Evolutionary conservation across 345 rosid species (phyloP).

Genomic region (Eucalyptus decipiens): DNA sequence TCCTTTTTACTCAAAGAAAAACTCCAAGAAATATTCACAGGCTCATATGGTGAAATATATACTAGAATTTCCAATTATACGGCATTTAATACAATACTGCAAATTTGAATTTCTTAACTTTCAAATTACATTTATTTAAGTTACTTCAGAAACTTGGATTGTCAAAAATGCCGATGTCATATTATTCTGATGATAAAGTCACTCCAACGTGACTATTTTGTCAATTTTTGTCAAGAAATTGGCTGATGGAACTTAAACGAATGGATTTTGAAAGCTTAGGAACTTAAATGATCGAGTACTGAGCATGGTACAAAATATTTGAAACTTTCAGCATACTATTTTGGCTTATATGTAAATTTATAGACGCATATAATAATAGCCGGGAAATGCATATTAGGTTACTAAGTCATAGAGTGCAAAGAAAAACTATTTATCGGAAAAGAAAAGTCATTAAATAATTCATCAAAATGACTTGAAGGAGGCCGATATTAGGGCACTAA

Average conservation of each 20-base stretch:
- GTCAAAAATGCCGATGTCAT: background rate
- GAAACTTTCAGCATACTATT: background rate
- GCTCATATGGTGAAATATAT: background rate
- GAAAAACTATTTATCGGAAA: background rate
- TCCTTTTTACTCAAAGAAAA: background rate
- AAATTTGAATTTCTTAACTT: background rate
- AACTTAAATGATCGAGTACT: background rate
- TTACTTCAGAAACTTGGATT: background rate
- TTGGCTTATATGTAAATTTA: background rate
- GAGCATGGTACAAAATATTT: background rate
- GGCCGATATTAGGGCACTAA: background rate
- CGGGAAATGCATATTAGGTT: background rate
- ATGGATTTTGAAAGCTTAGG: background rate
- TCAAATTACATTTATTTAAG: background rate
- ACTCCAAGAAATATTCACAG: background rate
- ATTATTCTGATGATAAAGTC: background rate
- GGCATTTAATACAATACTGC: rapidly evolving
- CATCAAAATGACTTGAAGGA: background rate
- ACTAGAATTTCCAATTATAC: background rate
- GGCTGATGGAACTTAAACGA: background rate
- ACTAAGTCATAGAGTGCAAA: background rate
- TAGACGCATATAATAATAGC: background rate
- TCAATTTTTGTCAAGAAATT: background rate
- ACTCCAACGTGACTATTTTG: background rate
- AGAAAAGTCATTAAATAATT: background rate